Evolutionary conservation across 2,329 filamentous ascomycete species (phyloP), one percentile per base, ranked within the genome.

Genomic region (Xylaria arbuscula): DNA sequence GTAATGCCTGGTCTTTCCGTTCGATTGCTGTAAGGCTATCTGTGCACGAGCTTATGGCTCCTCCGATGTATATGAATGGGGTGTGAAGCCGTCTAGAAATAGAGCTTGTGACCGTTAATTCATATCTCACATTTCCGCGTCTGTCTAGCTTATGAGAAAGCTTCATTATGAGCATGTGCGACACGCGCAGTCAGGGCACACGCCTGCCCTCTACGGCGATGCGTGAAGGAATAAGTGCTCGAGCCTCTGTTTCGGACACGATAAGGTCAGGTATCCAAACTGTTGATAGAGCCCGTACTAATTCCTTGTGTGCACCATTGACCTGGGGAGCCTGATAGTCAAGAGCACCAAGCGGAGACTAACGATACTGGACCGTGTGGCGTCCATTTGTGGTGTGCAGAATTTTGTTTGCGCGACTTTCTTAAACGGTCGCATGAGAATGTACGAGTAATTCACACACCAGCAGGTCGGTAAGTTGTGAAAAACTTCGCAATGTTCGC

Each of bases 401-500:
- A 47, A 19, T 47, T 7, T 7, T 22, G 17, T 8, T n/a, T 32
- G 22, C 13, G 7, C 19, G 7, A 22, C 36, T 45, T 28, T 24
- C 36, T 40, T 24, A 17, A 24, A n/a, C 19, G 13, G 36, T 8
- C 3, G 22, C 45, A 17, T 57, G 10, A 40, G 17, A 17, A 32
- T 38, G 17, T 40, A 8, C 5, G 24, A 2, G 19, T 24, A 15
- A 28, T 45, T 57, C 54, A 57, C 22, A 17, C 51, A 19, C 54
- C 38, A 56, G 22, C 7, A 55, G 57, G 32, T 40, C 32, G 50
- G 3, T 48, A 56, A 7, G 51, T 32, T 19, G 48, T 62, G 42
- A 66, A 66, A 7, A 38, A 56, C 8, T 50, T 38, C 6, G 50
- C 40, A 28, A 66, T 55, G 8, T 66, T 40, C 34, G 10, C 28